phyloP scores from a whole-genome alignment of 345 rosid species.

The Linum lewisii region DNA sequence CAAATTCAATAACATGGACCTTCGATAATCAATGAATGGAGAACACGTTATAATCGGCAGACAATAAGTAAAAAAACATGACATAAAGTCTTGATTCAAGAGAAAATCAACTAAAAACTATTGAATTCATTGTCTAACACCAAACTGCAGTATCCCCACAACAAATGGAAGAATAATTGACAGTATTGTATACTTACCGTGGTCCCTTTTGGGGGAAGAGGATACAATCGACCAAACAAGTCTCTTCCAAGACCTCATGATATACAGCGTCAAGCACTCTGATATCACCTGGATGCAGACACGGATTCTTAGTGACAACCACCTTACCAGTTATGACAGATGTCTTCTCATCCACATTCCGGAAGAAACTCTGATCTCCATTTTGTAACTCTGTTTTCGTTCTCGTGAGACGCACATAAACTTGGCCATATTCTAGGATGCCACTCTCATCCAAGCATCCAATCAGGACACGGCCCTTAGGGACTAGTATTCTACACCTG shows the following conservation, averaged over 20 bases:
- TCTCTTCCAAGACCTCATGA: conserved; percentile 48
- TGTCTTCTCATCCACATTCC: conserved; percentile 52
- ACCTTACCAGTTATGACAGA: conserved; percentile 57
- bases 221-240: conserved; percentile 61
- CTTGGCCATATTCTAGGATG: conserved; percentile 70
- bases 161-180: no score
- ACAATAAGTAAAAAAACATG: no score
- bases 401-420: conserved; percentile 57
- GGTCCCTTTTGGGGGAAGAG: conserved; percentile 78
- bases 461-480: conserved; percentile 66
- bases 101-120: no score
- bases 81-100: no score
- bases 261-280: conserved; percentile 82
- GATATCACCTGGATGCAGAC: conserved; percentile 92
- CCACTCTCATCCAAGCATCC: conserved; percentile 90
- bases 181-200: conserved; percentile 32
- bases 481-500: conserved; percentile 71
- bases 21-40: no score
- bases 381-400: conserved; percentile 50
- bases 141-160: background rate
- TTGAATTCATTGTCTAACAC: no score
- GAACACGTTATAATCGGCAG: no score
- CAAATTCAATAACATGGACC: no score
- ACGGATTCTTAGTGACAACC: conserved; percentile 86
- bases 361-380: conserved; percentile 43